phyloP scores from a whole-genome alignment of 345 rosid genomes.

The Mercurialis annua region DNA sequence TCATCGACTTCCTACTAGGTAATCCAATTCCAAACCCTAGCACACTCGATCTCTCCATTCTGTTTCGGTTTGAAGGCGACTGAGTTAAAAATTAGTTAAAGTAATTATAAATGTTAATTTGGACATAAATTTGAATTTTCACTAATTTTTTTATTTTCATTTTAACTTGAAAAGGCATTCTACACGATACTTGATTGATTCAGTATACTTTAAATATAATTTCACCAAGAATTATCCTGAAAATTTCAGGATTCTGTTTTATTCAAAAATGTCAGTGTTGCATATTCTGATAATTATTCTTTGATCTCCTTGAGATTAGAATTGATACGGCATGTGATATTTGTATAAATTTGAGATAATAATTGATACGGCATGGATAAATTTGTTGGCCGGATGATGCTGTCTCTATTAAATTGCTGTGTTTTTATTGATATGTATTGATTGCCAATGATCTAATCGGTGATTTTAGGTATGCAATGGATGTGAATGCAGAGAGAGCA shows the following conservation, averaged over 20 bases:
- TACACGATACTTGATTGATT: conserved; percentile 1
- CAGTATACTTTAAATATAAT: neutral
- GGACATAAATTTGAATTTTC: neutral
- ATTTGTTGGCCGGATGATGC: neutral
- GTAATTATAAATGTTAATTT: neutral
- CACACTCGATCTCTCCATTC: neutral
- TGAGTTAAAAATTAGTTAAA: too few species aligned
- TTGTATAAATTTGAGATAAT: too few species aligned
- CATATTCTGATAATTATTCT: conserved; percentile 5
- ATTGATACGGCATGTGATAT: neutral
- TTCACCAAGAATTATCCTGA: neutral
- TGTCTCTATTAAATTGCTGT: neutral
- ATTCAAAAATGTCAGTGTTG: neutral
- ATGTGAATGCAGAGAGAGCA: conserved; percentile 59
- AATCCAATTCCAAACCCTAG: neutral
- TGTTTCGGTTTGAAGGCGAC: neutral
- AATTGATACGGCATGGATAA: neutral
- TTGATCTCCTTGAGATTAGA: neutral
- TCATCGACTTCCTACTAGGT: conserved; percentile 52
- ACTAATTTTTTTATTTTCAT: neutral
- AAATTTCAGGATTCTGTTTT: neutral
- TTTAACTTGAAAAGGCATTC: neutral
- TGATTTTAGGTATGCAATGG: conserved; percentile 52
- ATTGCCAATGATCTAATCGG: neutral
- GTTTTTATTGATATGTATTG: neutral